Evolutionary conservation across 2,329 filamentous ascomycete species (phyloP).

Genomic region (Ophioceras dolichostomum): DNA sequence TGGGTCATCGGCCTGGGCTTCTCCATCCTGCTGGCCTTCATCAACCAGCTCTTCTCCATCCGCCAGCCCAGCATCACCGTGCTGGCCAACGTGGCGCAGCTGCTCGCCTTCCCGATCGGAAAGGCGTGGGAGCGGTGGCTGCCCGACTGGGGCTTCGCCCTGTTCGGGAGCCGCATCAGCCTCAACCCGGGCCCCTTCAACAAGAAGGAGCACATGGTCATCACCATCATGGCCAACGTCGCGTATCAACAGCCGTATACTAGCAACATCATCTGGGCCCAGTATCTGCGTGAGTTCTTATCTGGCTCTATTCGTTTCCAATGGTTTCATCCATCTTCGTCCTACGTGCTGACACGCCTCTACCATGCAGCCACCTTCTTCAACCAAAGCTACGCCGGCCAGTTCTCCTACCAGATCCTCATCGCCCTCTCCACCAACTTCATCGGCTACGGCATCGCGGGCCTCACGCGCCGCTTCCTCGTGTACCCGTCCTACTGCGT

Average conservation of each 20-base stretch:
- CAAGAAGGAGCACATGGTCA: slow-evolving; percentile 47
- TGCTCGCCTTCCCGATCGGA: slow-evolving; percentile 43
- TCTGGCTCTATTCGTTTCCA: no score
- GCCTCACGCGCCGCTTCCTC: slow-evolving; percentile 33
- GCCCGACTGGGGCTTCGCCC: slow-evolving; percentile 35
- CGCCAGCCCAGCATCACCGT: slow-evolving; percentile 42
- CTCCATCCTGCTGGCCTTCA: slow-evolving; percentile 32
- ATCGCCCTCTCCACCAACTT: slow-evolving; percentile 38
- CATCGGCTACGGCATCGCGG: slow-evolving; percentile 43
- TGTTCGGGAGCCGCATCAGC: slow-evolving; percentile 32
- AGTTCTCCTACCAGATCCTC: slow-evolving; percentile 35
- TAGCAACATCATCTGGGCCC: slow-evolving; percentile 35
- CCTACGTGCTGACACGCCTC: no score
- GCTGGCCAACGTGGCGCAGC: slow-evolving; percentile 41
- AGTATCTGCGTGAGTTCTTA: slow-evolving; percentile 14
- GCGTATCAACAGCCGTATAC: slow-evolving; percentile 34
- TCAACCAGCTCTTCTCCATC: slow-evolving; percentile 47
- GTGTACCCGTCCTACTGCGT: slow-evolving; percentile 38
- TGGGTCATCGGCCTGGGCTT: slow-evolving; percentile 42
- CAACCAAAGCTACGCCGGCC: slow-evolving; percentile 34
- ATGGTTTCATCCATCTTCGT: no score
- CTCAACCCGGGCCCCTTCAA: slow-evolving; percentile 45
- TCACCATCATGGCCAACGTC: slow-evolving; percentile 50
- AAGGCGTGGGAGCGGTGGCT: slow-evolving; percentile 35
- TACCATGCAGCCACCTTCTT: slow-evolving; percentile 26